Evolutionary conservation across 1,139 yeast species (phyloP).

Genomic region (Suhomyces taliae): DNA sequence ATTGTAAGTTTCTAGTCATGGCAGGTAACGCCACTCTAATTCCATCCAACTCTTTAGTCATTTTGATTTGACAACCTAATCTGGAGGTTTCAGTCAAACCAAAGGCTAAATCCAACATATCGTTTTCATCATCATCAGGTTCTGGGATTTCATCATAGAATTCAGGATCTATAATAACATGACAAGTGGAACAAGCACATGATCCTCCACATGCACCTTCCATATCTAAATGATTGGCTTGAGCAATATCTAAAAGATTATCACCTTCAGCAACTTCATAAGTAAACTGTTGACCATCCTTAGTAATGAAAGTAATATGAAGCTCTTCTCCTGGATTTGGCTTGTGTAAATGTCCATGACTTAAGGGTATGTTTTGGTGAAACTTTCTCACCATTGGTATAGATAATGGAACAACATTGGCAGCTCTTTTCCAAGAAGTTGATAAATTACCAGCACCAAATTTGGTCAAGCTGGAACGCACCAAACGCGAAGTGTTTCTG

Average conservation of each 20-base stretch:
- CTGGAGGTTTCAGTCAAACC: conserved; percentile 96
- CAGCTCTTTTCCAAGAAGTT: neutral
- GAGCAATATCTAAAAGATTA: conserved; percentile 88
- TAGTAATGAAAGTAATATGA: conserved; percentile 85
- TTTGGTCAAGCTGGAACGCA: neutral
- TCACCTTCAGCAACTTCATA: conserved; percentile 93
- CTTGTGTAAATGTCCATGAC: conserved; percentile 83
- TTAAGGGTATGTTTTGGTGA: conserved; percentile 22
- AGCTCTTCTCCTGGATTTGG: conserved; percentile 95
- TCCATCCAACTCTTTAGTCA: conserved; percentile 91
- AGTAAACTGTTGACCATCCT: conserved; percentile 81
- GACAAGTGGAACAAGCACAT: conserved; percentile 98
- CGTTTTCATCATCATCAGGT: conserved; percentile 97
- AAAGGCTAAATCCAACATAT: conserved; percentile 96
- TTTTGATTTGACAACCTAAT: conserved; percentile 88
- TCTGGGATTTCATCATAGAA: conserved; percentile 88
- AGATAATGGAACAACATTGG: neutral
- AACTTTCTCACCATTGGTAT: conserved; percentile 12
- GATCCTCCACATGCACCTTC: conserved; percentile 99
- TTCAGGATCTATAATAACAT: conserved; percentile 93
- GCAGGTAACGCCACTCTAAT: conserved; percentile 95
- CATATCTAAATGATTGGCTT: conserved; percentile 89
- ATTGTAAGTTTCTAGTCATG: conserved; percentile 90
- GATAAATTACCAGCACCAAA: neutral
- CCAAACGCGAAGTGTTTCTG: conserved; percentile 7